Evolutionary conservation across 106 monocot genomes (phyloP).

Genomic region (Apostasia ramifera): DNA sequence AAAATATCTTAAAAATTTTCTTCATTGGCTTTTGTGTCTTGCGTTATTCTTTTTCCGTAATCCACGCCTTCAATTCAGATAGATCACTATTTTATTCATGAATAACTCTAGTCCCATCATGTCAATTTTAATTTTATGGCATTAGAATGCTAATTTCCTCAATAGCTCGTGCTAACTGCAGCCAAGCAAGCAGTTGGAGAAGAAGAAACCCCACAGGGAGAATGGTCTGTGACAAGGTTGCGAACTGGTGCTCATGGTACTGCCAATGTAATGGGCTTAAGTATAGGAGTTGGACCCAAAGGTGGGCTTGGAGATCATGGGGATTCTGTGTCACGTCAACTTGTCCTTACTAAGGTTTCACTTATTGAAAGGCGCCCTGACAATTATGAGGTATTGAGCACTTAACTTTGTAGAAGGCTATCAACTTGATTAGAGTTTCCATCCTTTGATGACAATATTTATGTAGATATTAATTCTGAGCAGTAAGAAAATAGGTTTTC

Average conservation of each 20-base stretch:
- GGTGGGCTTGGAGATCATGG: slow-evolving; percentile 93
- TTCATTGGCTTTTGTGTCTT: background rate
- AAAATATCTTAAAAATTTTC: no score
- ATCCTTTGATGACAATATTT: no score
- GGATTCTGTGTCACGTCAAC: slow-evolving; percentile 84
- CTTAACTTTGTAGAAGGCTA: no score
- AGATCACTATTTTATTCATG: background rate
- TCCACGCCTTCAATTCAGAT: background rate
- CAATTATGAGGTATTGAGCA: slow-evolving; percentile 75
- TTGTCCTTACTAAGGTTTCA: slow-evolving; percentile 86
- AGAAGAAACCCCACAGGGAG: slow-evolving; percentile 84
- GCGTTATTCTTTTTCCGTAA: background rate
- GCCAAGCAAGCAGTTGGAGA: slow-evolving; percentile 96
- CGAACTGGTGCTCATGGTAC: slow-evolving; percentile 95
- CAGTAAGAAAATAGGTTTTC: no score
- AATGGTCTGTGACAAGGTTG: slow-evolving; percentile 87
- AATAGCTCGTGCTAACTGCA: slow-evolving; percentile 40
- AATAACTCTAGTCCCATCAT: background rate
- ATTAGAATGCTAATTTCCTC: slow-evolving; percentile 29
- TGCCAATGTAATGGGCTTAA: slow-evolving; percentile 45
- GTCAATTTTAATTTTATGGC: background rate
- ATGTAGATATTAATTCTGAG: no score
- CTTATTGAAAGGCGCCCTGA: slow-evolving; percentile 91
- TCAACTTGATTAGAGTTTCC: no score
- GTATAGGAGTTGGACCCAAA: slow-evolving; percentile 85